These are phyloP conservation scores for Mollisia scopiformis DNA, from an alignment of 2,329 filamentous ascomycete species.

Conservation along the genomic window DNA sequence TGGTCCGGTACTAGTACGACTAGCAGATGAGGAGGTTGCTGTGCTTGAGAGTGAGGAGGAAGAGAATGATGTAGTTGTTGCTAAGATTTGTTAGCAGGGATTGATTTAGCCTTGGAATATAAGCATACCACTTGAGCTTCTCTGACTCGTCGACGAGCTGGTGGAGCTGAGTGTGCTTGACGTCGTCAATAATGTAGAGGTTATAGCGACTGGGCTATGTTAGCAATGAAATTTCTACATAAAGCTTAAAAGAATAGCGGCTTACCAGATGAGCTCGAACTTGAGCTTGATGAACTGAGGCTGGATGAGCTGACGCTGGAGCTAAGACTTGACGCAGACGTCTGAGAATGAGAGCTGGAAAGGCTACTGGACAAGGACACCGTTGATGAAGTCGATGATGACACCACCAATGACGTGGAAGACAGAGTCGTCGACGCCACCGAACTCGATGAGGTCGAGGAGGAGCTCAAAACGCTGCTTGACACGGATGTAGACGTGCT, in stretches of 20 bases:
- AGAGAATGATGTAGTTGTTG: not conserved
- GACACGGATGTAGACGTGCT: constrained; percentile 1
- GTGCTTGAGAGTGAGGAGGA: not conserved
- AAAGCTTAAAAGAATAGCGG: not conserved
- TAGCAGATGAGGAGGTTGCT: not conserved
- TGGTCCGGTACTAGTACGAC: constrained; percentile 1
- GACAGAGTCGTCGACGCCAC: not conserved
- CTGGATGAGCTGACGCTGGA: not conserved
- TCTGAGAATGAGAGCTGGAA: not conserved
- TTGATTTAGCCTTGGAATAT: not conserved
- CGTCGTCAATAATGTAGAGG: not conserved
- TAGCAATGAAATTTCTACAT: not conserved
- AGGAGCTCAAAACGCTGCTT: too few relatives aligned
- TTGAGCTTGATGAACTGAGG: not conserved
- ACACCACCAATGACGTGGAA: not conserved
- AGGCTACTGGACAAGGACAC: not conserved
- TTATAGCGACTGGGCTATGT: not conserved
- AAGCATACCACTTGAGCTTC: not conserved
- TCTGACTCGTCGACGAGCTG: not conserved
- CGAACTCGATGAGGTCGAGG: too few relatives aligned
- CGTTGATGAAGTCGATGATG: not conserved
- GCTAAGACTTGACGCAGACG: not conserved
- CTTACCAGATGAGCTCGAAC: not conserved
- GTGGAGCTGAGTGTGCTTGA: not conserved
- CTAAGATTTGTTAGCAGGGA: not conserved